phyloP scores from a whole-genome alignment of 1,139 yeast species.

The Pichia sp. region DNA sequence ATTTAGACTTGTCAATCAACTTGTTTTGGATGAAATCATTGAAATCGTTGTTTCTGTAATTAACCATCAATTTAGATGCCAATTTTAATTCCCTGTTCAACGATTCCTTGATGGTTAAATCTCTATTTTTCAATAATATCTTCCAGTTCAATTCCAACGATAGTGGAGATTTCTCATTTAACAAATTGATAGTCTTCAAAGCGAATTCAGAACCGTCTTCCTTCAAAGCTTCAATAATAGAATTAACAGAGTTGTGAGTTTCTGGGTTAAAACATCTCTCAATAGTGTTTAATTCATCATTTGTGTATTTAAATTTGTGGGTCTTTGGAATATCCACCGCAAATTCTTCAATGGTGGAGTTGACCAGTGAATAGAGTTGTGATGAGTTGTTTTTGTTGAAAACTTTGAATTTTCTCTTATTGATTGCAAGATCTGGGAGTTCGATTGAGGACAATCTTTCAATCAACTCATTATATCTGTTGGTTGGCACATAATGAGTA shows the following conservation, averaged over 20 bases:
- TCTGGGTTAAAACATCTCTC: constrained; percentile 52
- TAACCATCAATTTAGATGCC: constrained; percentile 68
- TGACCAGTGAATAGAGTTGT: constrained; percentile 52
- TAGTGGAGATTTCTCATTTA: constrained; percentile 62
- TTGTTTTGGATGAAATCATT: constrained; percentile 72
- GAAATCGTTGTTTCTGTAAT: constrained; percentile 53
- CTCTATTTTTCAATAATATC: constrained; percentile 55
- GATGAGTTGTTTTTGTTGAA: constrained; percentile 10
- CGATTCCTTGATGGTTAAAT: constrained; percentile 55
- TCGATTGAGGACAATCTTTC: constrained; percentile 55
- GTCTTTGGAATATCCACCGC: constrained; percentile 58
- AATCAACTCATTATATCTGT: constrained; percentile 52
- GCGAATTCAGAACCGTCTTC: constrained; percentile 63
- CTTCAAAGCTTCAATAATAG: constrained; percentile 49
- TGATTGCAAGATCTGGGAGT: constrained; percentile 24
- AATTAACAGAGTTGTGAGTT: constrained; percentile 47
- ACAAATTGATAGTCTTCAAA: constrained; percentile 42
- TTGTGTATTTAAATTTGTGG: constrained; percentile 51
- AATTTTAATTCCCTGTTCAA: constrained; percentile 66
- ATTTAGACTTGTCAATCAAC: constrained; percentile 34
- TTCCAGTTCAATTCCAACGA: constrained; percentile 70
- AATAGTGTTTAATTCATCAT: constrained; percentile 52
- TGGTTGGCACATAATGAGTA: constrained; percentile 77
- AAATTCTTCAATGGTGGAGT: constrained; percentile 71
- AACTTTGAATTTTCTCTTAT: constrained; percentile 10